These are phyloP conservation scores for Epithele typhae DNA, from an alignment of 768 basidiomycete species.

Conservation along the genomic window DNA sequence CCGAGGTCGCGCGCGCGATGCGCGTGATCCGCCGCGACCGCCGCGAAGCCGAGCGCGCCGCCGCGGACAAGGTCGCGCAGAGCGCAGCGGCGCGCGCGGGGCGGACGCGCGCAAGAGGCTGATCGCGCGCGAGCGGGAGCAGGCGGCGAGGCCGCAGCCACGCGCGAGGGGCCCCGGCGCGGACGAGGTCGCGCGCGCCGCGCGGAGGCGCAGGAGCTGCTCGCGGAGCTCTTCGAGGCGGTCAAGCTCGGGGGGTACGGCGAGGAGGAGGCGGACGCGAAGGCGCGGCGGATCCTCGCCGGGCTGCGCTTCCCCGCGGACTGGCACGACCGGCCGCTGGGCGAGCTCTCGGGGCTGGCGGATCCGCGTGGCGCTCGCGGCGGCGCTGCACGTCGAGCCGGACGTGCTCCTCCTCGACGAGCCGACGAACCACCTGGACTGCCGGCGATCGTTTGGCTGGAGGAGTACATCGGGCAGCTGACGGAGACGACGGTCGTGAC, in stretches of 20 bases:
- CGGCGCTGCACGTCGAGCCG: conserved; percentile 91
- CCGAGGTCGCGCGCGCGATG: conserved; percentile 94
- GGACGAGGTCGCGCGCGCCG: conserved; percentile 2
- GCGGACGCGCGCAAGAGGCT: conserved; percentile 14
- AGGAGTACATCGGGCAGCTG: conserved; percentile 12
- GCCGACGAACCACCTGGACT: conserved; percentile 96
- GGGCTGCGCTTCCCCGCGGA: conserved; percentile 6
- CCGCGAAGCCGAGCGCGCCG: conserved; percentile 9
- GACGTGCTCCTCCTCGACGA: conserved; percentile 88
- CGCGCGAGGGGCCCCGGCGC: not conserved
- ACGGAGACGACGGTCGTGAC: conserved; percentile 16
- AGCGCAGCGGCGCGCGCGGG: conserved; percentile 17
- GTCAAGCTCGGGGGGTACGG: conserved; percentile 13
- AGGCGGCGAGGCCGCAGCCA: conserved; percentile 10
- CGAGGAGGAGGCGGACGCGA: conserved; percentile 71
- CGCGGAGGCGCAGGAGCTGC: conserved; percentile 15
- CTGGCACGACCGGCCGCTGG: conserved; percentile 10
- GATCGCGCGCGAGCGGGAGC: conserved; percentile 16
- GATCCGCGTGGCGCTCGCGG: conserved; percentile 41
- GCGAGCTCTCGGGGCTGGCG: conserved; percentile 14
- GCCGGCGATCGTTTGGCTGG: conserved; percentile 64
- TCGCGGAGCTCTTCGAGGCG: conserved; percentile 17
- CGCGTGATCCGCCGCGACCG: conserved; percentile 72
- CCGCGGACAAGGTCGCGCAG: conserved; percentile 17
- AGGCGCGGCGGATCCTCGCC: conserved; percentile 63